Conservation (phyloP, 495 filamentous ascomycete species). For the Daldinia bambusicola region DNA sequence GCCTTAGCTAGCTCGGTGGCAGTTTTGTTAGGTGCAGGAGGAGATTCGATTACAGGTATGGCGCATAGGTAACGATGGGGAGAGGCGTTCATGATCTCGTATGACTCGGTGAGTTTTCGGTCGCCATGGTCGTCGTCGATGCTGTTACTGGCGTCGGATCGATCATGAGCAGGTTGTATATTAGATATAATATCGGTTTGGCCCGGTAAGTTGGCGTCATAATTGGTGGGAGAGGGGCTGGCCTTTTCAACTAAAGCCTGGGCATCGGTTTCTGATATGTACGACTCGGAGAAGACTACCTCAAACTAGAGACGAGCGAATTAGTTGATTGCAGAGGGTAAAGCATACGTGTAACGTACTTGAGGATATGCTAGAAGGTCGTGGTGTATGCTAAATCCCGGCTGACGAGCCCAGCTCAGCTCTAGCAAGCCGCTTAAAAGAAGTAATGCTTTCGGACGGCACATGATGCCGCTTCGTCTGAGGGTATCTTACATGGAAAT, state of each 20-base stretch:
- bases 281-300: constrained; percentile 78
- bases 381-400: constrained; percentile 75
- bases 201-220: constrained; percentile 47
- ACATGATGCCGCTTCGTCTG: constrained; percentile 60
- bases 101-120: constrained; percentile 58
- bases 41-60: constrained; percentile 74
- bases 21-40: constrained; percentile 65
- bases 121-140: constrained; percentile 33
- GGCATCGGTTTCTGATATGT: constrained; percentile 77
- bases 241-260: constrained; percentile 62
- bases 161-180: constrained; percentile 46
- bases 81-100: constrained; percentile 78
- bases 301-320: constrained; percentile 70
- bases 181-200: constrained; percentile 52
- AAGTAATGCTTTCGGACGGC: constrained; percentile 55
- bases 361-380: constrained; percentile 93
- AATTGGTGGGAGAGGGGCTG: constrained; percentile 44
- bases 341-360: constrained; percentile 57
- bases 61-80: constrained; percentile 82
- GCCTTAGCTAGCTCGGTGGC: constrained; percentile 70
- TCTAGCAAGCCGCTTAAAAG: constrained; percentile 51
- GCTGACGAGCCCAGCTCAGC: constrained; percentile 56
- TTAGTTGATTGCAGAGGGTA: not conserved
- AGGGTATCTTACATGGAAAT: constrained; percentile 48
- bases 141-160: constrained; percentile 15